Percentiles rank a stretch among this genome's conserved stretches.
These are phyloP conservation scores for Chytridium lagenaria DNA, from an alignment of 371 early-diverging fungal genomes.

Conservation along the genomic window DNA sequence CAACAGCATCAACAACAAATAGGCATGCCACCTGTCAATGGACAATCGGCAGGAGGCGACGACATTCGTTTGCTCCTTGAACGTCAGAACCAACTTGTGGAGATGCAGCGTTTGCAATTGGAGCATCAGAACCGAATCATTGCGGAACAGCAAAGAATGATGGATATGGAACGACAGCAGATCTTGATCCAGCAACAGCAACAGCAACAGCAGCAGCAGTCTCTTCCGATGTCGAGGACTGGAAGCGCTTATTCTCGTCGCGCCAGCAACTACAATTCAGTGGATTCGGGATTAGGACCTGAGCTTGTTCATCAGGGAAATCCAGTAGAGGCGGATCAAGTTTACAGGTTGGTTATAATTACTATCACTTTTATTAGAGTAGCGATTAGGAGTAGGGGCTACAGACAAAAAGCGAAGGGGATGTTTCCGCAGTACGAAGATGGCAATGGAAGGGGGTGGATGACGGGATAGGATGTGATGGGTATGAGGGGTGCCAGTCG, in stretches of 20 bases:
- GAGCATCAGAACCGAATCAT: slow-evolving; percentile 10
- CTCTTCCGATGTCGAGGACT: neutral
- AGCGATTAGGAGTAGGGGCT: too few species aligned
- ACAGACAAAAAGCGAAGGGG: too few species aligned
- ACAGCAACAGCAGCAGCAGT: neutral
- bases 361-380: neutral
- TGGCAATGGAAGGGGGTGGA: too few species aligned
- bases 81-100: slow-evolving; percentile 6
- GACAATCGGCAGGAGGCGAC: neutral
- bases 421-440: too few species aligned
- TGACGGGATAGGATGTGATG: too few species aligned
- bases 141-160: slow-evolving; percentile 13
- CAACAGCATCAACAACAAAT: neutral
- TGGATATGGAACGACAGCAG: slow-evolving; percentile 12
- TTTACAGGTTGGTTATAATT: neutral
- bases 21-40: neutral
- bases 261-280: neutral
- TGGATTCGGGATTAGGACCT: slow-evolving; percentile 14
- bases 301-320: neutral
- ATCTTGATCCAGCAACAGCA: neutral
- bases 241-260: neutral
- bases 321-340: neutral
- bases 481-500: too few species aligned
- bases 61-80: neutral
- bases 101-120: slow-evolving; percentile 9